These are phyloP conservation scores for Aureobasidium vineae DNA, from an alignment of 2,329 filamentous ascomycete genomes.

Conservation along the genomic window DNA sequence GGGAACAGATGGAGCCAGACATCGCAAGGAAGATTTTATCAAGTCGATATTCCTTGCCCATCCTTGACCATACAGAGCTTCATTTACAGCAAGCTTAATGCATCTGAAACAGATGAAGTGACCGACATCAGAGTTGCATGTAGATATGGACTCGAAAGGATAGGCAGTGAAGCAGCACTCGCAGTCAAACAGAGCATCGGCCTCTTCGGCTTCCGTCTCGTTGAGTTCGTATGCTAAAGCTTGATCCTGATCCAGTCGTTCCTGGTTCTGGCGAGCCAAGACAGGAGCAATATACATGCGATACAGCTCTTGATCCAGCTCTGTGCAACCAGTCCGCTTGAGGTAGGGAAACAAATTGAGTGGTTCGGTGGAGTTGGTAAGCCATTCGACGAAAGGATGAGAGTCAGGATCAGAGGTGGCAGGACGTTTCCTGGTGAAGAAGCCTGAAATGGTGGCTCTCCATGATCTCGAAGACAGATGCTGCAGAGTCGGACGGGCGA, in stretches of 20 bases:
- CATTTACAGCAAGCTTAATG: conserved; percentile 75
- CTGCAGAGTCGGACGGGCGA: conserved; percentile 67
- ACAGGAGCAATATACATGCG: conserved; percentile 46
- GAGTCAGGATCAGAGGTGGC: conserved; percentile 56
- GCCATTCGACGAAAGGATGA: conserved; percentile 64
- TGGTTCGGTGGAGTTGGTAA: conserved; percentile 49
- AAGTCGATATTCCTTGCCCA: conserved; percentile 79
- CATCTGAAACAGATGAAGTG: conserved; percentile 81
- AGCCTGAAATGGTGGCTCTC: conserved; percentile 68
- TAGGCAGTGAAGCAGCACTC: conserved; percentile 72
- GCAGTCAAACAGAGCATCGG: conserved; percentile 62
- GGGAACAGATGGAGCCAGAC: conserved; percentile 70
- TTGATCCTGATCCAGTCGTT: conserved; percentile 44
- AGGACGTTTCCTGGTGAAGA: conserved; percentile 66
- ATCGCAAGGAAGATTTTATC: conserved; percentile 71
- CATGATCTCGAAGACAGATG: conserved; percentile 70
- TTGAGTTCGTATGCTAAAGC: conserved; percentile 48
- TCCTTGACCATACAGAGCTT: conserved; percentile 89
- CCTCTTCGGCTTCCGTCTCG: conserved; percentile 50
- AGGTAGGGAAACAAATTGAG: conserved; percentile 61
- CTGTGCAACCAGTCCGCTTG: conserved; percentile 62
- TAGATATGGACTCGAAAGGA: conserved; percentile 70
- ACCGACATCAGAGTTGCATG: conserved; percentile 61
- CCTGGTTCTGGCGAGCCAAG: conserved; percentile 40
- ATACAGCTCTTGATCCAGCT: conserved; percentile 53